A percentile compares a stretch with the other conserved stretches of the same genome.
Conservation (phyloP, 2,329 filamentous ascomycete species). For the Fusarium sp. region DNA sequence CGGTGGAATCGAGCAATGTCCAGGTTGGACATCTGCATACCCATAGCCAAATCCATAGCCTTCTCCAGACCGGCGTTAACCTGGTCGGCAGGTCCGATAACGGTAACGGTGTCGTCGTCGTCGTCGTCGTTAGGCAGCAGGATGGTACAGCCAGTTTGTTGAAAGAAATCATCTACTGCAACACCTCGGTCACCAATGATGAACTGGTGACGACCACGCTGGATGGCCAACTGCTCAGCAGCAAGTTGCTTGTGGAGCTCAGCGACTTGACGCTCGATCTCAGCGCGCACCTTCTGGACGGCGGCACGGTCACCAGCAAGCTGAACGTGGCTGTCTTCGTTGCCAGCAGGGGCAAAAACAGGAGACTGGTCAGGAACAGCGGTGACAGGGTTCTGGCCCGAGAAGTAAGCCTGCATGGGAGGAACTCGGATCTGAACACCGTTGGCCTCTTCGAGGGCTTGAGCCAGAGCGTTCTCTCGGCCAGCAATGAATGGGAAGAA, state of each 20-base stretch:
- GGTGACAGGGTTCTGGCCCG: conserved; percentile 73
- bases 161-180: conserved; percentile 85
- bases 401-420: conserved; percentile 80
- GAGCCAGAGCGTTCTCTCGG: conserved; percentile 74
- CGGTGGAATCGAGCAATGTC: conserved; percentile 85
- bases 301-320: conserved; percentile 87
- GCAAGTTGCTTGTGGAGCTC: conserved; percentile 81
- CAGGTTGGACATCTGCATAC: conserved; percentile 85
- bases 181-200: conserved; percentile 88
- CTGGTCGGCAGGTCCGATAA: conserved; percentile 81
- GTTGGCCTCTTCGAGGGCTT: conserved; percentile 78
- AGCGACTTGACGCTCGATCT: conserved; percentile 82
- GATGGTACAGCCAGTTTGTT: conserved; percentile 89
- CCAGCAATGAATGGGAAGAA: conserved; percentile 97
- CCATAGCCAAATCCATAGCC: conserved; percentile 88
- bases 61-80: conserved; percentile 82
- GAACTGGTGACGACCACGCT: conserved; percentile 91
- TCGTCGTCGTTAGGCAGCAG: conserved; percentile 82
- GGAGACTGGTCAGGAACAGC: conserved; percentile 73
- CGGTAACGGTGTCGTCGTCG: conserved; percentile 83
- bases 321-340: conserved; percentile 79
- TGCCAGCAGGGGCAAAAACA: conserved; percentile 75
- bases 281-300: conserved; percentile 81
- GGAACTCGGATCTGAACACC: conserved; percentile 87
- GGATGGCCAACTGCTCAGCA: conserved; percentile 82